phyloP scores from a whole-genome alignment of 495 filamentous ascomycete genomes.

The Darksidea phi region DNA sequence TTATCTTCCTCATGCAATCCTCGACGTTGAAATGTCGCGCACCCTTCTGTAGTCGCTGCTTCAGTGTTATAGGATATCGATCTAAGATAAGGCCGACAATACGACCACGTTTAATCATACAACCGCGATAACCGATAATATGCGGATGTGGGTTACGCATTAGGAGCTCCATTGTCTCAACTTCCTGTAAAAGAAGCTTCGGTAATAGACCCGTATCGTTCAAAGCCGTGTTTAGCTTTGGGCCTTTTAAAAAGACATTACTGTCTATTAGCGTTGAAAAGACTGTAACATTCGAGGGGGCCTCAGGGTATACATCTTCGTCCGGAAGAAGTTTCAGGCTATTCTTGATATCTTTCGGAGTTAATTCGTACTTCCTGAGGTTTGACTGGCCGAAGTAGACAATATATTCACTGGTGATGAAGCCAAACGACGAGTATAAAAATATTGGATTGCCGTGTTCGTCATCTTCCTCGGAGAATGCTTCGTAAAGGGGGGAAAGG shows the following conservation, averaged over 20 bases:
- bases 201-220: slow-evolving; percentile 11
- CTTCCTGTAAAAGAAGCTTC: slow-evolving; percentile 29
- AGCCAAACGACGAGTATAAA: slow-evolving; percentile 17
- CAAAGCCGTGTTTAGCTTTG: slow-evolving; percentile 13
- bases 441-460: slow-evolving; percentile 21
- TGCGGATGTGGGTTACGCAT: slow-evolving; percentile 23
- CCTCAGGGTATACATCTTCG: no score
- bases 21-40: slow-evolving; percentile 16
- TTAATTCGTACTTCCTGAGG: slow-evolving; percentile 20
- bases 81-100: slow-evolving; percentile 26
- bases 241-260: slow-evolving; percentile 20
- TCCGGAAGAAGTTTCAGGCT: slow-evolving; percentile 12
- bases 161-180: slow-evolving; percentile 26
- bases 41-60: slow-evolving; percentile 22
- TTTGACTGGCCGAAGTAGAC: slow-evolving; percentile 17
- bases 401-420: slow-evolving; percentile 11
- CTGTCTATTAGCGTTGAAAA: slow-evolving; percentile 13
- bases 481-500: slow-evolving; percentile 16
- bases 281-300: slow-evolving; percentile 2
- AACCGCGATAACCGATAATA: slow-evolving; percentile 28
- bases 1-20: slow-evolving; percentile 18
- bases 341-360: slow-evolving; percentile 14
- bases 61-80: slow-evolving; percentile 20
- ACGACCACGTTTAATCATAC: slow-evolving; percentile 24
- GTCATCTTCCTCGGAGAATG: slow-evolving; percentile 20